These are phyloP conservation scores for Yarrowia keelungensis DNA, from an alignment of 805 yeast species.

Conservation along the genomic window DNA sequence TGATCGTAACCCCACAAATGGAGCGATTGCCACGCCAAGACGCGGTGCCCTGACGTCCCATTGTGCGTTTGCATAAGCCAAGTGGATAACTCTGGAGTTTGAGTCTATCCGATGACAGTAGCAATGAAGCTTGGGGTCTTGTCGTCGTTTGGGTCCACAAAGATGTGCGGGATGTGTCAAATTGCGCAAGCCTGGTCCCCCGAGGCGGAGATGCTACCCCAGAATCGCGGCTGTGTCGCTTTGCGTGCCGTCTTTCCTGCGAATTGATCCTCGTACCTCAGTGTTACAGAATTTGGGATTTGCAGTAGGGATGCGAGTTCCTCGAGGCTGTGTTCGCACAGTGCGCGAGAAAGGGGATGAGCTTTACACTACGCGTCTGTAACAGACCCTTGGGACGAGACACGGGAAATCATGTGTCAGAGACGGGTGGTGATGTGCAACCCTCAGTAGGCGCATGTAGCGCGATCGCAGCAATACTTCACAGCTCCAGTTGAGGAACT, in stretches of 20 bases:
- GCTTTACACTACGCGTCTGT: conserved; percentile 28
- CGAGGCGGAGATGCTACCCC: background rate
- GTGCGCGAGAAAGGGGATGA: conserved; percentile 26
- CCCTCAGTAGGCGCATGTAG: too few species aligned
- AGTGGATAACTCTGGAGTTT: conserved; percentile 20
- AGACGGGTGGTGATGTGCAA: too few species aligned
- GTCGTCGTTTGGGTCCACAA: conserved; percentile 3
- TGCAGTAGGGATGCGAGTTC: conserved; percentile 15
- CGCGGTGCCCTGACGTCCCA: conserved; percentile 31
- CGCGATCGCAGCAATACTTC: too few species aligned
- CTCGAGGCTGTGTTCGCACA: conserved; percentile 32
- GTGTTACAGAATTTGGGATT: conserved; percentile 14
- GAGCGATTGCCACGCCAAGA: conserved; percentile 9
- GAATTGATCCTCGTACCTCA: background rate
- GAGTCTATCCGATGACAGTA: conserved; percentile 4
- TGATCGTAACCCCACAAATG: conserved; percentile 9
- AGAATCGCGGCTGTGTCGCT: background rate
- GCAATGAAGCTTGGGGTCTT: conserved; percentile 9
- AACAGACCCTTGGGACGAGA: conserved; percentile 13
- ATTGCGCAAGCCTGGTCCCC: background rate
- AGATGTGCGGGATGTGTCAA: conserved; percentile 5
- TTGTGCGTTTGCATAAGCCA: conserved; percentile 28
- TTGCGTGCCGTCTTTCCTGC: background rate
- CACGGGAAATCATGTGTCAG: conserved; percentile 13
- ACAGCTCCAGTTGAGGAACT: too few species aligned